Evolutionary conservation across 257 asterid species (phyloP).

Genomic region (Solanum tarapatanum): DNA sequence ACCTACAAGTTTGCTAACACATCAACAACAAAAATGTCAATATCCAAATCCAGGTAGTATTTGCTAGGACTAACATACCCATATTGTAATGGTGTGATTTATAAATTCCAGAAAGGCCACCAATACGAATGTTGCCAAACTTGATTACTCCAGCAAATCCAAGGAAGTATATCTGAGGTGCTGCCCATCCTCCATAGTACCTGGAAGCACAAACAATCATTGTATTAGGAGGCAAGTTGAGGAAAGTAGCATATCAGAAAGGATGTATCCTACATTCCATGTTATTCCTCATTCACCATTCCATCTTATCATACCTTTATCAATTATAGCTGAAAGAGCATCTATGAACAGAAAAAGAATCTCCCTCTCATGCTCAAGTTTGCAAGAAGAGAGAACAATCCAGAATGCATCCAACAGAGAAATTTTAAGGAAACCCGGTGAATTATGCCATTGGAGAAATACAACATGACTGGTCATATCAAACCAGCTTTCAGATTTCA

Average conservation of each 20-base stretch:
- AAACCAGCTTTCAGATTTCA: neutral
- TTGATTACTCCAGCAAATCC: slow-evolving; percentile 87
- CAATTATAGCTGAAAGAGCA: neutral
- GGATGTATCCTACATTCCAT: neutral
- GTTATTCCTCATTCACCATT: neutral
- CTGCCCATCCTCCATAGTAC: slow-evolving; percentile 98
- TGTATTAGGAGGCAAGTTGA: slow-evolving; percentile 11
- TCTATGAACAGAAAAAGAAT: neutral
- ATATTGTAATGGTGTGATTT: slow-evolving; percentile 48
- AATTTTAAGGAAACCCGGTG: neutral
- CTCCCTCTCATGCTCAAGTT: neutral
- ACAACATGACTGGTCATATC: neutral
- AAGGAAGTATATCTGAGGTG: slow-evolving; percentile 86
- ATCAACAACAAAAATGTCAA: neutral
- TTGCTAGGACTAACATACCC: slow-evolving; percentile 28
- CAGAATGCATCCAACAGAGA: neutral
- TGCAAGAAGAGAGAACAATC: neutral
- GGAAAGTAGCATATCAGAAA: neutral
- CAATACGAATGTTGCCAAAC: slow-evolving; percentile 92
- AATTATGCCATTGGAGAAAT: neutral
- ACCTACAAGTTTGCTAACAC: neutral
- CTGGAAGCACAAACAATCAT: slow-evolving; percentile 26
- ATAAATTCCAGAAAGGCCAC: slow-evolving; percentile 91
- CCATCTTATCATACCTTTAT: neutral
- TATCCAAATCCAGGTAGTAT: neutral